Evolutionary conservation across 2,329 filamentous ascomycete species (phyloP).

Genomic region (Colletotrichum agaves): DNA sequence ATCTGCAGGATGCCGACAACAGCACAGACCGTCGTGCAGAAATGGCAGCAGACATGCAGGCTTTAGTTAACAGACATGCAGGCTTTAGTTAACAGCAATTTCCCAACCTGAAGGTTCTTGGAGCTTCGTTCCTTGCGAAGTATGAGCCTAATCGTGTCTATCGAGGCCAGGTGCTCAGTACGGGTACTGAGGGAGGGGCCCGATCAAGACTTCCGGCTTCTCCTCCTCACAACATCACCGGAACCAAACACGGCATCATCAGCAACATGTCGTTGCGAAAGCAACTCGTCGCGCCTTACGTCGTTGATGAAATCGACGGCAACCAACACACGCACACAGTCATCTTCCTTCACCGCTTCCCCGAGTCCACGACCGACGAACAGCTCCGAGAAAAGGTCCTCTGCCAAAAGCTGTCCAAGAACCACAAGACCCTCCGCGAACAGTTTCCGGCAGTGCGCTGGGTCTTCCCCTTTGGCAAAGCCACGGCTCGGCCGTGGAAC

Average conservation of each 20-base stretch:
- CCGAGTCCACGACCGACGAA: conserved; percentile 5
- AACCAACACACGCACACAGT: conserved; percentile 3
- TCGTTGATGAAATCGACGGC: background rate
- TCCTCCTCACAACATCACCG: no score
- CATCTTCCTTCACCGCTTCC: conserved; percentile 12
- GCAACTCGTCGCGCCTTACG: background rate
- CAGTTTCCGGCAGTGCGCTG: conserved; percentile 4
- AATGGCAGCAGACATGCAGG: no score
- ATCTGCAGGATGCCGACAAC: background rate
- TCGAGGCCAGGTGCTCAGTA: no score
- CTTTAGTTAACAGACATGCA: no score
- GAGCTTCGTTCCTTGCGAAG: no score
- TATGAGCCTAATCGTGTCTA: no score
- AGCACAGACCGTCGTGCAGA: no score
- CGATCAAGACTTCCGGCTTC: no score
- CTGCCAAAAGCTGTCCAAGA: conserved; percentile 8
- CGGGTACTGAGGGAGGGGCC: no score
- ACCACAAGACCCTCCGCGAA: background rate
- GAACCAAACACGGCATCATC: background rate
- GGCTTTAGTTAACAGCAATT: no score
- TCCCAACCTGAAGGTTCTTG: no score
- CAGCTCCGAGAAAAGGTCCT: background rate
- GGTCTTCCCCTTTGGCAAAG: conserved; percentile 9
- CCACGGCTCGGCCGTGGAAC: conserved; percentile 9
- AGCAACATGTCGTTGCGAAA: conserved; percentile 1